Percentiles rank a stretch among this genome's conserved stretches.
Evolutionary conservation across 192 early-diverging fungal genomes (phyloP).

Genomic region (Jimgerdemannia flammicorona): DNA sequence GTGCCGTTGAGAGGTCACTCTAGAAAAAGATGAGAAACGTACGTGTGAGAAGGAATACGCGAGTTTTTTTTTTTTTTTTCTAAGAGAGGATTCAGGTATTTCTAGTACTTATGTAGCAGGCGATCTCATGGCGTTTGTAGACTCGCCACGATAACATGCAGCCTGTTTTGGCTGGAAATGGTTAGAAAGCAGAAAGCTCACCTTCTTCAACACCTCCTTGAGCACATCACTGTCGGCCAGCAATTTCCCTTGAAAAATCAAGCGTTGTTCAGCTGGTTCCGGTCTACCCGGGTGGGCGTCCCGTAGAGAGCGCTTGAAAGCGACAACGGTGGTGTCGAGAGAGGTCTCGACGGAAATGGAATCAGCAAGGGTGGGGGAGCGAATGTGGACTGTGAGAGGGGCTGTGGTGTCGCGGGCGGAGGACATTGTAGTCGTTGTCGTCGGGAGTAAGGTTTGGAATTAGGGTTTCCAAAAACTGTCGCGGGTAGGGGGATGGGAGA

Average conservation of each 20-base stretch:
- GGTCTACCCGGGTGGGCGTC: conserved; percentile 25
- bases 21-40: not conserved
- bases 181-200: conserved; percentile 1
- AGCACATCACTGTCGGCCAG: conserved; percentile 19
- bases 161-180: not conserved
- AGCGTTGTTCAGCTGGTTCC: conserved; percentile 20
- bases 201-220: conserved; percentile 19
- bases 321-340: conserved; percentile 4
- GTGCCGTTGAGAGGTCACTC: conserved; percentile 7
- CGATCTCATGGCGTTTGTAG: not conserved
- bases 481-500: not conserved
- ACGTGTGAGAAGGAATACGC: not conserved
- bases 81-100: no score
- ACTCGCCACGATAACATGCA: not conserved
- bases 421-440: not conserved
- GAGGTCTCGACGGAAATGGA: conserved; percentile 8
- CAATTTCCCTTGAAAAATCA: conserved; percentile 30
- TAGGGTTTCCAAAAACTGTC: not conserved
- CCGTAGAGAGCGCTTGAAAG: conserved; percentile 19
- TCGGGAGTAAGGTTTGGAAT: not conserved
- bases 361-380: conserved; percentile 27
- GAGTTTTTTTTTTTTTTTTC: no score
- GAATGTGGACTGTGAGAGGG: conserved; percentile 21
- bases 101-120: not conserved
- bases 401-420: not conserved